phyloP scores from a whole-genome alignment of 2,329 filamentous ascomycete genomes.

The Penicillium verrucosum region DNA sequence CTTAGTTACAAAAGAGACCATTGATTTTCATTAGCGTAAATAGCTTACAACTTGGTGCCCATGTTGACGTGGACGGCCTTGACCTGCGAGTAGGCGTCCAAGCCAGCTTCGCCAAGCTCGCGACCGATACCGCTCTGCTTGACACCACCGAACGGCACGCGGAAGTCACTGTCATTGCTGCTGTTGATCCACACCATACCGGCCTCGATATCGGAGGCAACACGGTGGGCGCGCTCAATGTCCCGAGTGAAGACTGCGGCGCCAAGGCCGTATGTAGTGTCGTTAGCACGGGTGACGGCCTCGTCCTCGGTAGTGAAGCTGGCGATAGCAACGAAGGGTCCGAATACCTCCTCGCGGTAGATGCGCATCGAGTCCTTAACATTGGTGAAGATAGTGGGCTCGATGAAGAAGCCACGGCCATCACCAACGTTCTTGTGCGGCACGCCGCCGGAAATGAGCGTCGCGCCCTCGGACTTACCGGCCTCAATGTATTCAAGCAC shows the following conservation, averaged over 20 bases:
- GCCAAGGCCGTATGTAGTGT: conserved; percentile 44
- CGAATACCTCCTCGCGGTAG: conserved; percentile 62
- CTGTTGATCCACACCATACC: conserved; percentile 71
- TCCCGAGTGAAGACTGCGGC: conserved; percentile 48
- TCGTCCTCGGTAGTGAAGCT: conserved; percentile 60
- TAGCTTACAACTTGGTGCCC: conserved; percentile 38
- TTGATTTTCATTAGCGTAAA: background rate
- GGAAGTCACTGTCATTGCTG: conserved; percentile 48
- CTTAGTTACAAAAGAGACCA: conserved; percentile 11
- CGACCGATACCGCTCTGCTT: conserved; percentile 63
- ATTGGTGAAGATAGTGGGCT: conserved; percentile 57
- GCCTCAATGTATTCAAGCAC: conserved; percentile 67
- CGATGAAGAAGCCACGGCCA: conserved; percentile 64
- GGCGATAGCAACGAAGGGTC: conserved; percentile 58
- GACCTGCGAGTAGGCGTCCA: conserved; percentile 60
- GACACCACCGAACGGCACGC: conserved; percentile 60
- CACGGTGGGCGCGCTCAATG: conserved; percentile 59
- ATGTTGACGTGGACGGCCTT: conserved; percentile 53
- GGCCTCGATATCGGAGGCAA: conserved; percentile 57
- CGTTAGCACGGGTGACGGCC: conserved; percentile 56
- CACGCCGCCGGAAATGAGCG: conserved; percentile 61
- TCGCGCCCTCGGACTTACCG: conserved; percentile 69
- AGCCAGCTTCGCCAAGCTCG: conserved; percentile 59
- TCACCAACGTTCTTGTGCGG: conserved; percentile 51
- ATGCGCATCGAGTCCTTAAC: conserved; percentile 58